phyloP scores from a whole-genome alignment of 345 rosid species.

The Populus nigra region DNA sequence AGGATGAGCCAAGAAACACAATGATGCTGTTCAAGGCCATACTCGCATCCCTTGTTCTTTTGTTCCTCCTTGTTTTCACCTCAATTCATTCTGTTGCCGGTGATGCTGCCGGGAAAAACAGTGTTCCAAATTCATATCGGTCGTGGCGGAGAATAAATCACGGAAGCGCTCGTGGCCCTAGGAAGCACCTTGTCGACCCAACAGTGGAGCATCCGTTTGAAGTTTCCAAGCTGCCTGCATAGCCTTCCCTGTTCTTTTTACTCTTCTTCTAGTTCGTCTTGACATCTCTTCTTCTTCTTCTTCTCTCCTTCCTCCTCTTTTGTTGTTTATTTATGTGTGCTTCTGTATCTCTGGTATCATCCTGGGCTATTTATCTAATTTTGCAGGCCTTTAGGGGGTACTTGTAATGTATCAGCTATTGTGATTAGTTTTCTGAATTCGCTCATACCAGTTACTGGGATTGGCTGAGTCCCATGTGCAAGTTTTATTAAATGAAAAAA shows the following conservation, averaged over 20 bases:
- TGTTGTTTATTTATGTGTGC: neutral
- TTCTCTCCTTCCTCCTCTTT: neutral
- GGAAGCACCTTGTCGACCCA: slow-evolving; percentile 39
- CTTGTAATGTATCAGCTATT: neutral
- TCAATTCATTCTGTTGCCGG: slow-evolving; percentile 16
- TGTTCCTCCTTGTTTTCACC: slow-evolving; percentile 25
- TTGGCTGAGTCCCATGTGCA: neutral
- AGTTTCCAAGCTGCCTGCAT: slow-evolving; percentile 36
- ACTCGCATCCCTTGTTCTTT: slow-evolving; percentile 15
- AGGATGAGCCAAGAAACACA: neutral
- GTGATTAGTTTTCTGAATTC: neutral
- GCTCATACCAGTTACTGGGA: neutral
- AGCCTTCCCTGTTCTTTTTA: neutral
- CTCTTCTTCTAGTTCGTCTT: neutral
- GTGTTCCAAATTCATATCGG: neutral
- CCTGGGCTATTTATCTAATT: neutral
- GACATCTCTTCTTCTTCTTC: neutral
- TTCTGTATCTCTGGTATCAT: neutral
- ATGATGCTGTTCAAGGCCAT: slow-evolving; percentile 22
- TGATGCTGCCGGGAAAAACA: slow-evolving; percentile 3
- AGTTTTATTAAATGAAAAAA: neutral
- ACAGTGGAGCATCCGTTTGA: slow-evolving; percentile 22
- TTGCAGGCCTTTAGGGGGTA: neutral
- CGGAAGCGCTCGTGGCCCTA: slow-evolving; percentile 42
- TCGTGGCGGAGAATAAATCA: slow-evolving; percentile 34